These are phyloP conservation scores for Odonthalia washingtoniensis DNA, from an alignment of 31 red algal species.

Conservation along the genomic window DNA sequence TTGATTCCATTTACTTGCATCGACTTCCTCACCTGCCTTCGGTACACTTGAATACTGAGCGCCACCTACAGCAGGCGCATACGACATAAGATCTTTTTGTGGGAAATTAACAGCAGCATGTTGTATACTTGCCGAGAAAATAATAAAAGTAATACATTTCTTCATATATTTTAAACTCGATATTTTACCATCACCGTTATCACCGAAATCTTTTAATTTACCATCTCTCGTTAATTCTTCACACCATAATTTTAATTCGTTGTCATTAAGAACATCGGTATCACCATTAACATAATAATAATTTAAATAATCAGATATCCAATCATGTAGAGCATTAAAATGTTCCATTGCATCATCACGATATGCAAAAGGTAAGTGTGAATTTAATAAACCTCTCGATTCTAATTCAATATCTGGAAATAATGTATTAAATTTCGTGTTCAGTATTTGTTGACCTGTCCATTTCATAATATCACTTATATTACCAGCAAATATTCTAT, in stretches of 20 bases:
- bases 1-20: background rate
- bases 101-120: constrained; percentile 65
- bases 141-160: constrained; percentile 34
- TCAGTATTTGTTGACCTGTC: background rate
- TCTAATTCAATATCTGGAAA: constrained; percentile 26
- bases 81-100: constrained; percentile 42
- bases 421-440: constrained; percentile 31
- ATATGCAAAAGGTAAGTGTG: constrained; percentile 34
- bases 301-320: constrained; percentile 23
- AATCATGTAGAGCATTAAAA: constrained; percentile 32
- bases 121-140: constrained; percentile 44
- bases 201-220: constrained; percentile 41
- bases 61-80: constrained; percentile 40
- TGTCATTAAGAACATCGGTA: constrained; percentile 24
- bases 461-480: constrained; percentile 25
- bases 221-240: constrained; percentile 25
- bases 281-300: constrained; percentile 50
- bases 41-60: constrained; percentile 26
- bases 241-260: constrained; percentile 37
- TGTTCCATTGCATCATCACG: constrained; percentile 52
- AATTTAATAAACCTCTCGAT: constrained; percentile 20
- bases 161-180: constrained; percentile 22
- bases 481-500: constrained; percentile 33
- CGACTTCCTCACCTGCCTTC: background rate
- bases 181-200: constrained; percentile 27